These are phyloP conservation scores for Nannizzia gypsea DNA, from an alignment of 2,329 filamentous ascomycete species.

Conservation along the genomic window DNA sequence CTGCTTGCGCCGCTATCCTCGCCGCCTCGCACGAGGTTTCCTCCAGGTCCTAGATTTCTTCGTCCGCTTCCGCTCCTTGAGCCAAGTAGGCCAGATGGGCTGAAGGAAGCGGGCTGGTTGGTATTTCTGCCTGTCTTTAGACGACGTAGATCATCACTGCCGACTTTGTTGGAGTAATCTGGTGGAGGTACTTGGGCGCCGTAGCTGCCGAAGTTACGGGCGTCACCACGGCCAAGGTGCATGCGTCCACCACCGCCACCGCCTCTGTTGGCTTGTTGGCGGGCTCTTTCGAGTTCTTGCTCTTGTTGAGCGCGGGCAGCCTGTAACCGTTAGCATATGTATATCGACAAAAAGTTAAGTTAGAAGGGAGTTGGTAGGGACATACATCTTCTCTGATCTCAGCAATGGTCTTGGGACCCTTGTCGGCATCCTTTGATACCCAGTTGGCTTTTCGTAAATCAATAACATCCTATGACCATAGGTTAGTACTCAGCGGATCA, in stretches of 20 bases:
- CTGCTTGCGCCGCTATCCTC: constrained; percentile 84
- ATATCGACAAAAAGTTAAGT: neutral
- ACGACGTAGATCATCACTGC: constrained; percentile 80
- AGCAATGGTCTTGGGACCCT: constrained; percentile 92
- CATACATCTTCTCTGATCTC: constrained; percentile 73
- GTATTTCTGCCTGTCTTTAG: constrained; percentile 52
- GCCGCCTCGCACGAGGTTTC: constrained; percentile 57
- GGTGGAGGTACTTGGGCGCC: constrained; percentile 55
- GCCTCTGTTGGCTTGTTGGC: constrained; percentile 45
- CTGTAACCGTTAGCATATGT: constrained; percentile 14
- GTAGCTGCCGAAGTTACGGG: constrained; percentile 64
- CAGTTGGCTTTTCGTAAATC: constrained; percentile 70
- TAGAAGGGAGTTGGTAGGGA: constrained; percentile 10
- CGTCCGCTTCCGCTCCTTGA: constrained; percentile 69
- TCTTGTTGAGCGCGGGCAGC: constrained; percentile 70
- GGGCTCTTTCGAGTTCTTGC: constrained; percentile 53
- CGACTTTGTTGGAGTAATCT: constrained; percentile 69
- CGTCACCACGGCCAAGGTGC: constrained; percentile 70
- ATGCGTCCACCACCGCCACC: constrained; percentile 54
- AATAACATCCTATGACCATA: constrained; percentile 52
- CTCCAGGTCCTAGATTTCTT: constrained; percentile 60
- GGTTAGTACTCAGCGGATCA: constrained; percentile 5
- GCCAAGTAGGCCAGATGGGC: constrained; percentile 75
- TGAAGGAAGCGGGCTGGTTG: constrained; percentile 55
- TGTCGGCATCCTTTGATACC: constrained; percentile 78